phyloP scores from a whole-genome alignment of 345 rosid genomes.

The Capsella bursapastoris region DNA sequence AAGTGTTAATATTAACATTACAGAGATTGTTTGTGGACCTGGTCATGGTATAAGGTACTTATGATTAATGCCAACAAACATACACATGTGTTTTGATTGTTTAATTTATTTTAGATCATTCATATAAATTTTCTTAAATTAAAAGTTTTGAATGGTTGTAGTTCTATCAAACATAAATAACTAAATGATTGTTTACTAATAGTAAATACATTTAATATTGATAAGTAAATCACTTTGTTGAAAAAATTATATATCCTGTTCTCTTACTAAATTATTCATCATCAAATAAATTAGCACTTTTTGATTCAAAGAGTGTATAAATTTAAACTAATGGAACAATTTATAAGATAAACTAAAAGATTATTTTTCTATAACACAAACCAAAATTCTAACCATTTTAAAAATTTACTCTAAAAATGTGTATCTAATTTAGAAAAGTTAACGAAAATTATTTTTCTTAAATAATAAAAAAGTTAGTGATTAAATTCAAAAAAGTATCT shows the following conservation, averaged over 20 bases:
- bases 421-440: neutral
- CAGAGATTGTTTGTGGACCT: slow-evolving; percentile 20
- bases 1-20: slow-evolving; percentile 19
- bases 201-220: neutral
- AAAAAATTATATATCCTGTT: neutral
- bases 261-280: neutral
- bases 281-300: neutral
- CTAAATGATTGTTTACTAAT: neutral
- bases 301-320: neutral
- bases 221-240: too few species aligned
- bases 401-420: neutral
- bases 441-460: neutral
- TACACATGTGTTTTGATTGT: too few species aligned
- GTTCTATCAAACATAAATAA: neutral
- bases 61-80: neutral
- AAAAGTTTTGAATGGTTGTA: neutral
- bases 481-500: too few species aligned
- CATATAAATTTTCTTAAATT: neutral
- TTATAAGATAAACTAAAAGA: neutral
- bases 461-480: too few species aligned
- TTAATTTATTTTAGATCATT: neutral
- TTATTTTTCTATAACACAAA: neutral
- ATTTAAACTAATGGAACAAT: too few species aligned
- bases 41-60: slow-evolving; percentile 33
- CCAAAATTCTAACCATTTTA: neutral